A percentile compares a stretch with the other conserved stretches of the same genome.
phyloP scores from a whole-genome alignment of 164 flowering plant species.

The Paratinospora sagittata region DNA sequence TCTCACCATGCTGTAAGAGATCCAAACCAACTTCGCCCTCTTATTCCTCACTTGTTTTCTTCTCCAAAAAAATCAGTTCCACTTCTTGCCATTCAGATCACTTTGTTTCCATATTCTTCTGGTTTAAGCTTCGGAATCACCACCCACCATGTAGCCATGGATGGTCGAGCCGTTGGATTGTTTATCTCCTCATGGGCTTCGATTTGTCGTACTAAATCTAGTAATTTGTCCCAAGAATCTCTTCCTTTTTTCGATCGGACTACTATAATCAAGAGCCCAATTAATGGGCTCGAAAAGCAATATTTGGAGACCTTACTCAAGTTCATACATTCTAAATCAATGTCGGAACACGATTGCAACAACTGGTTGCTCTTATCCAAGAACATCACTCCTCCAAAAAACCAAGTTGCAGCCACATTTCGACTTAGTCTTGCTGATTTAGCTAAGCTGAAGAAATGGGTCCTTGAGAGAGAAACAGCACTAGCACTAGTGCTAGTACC shows the following conservation, averaged over 20 bases:
- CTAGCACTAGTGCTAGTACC: neutral
- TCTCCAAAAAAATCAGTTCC: conserved; percentile 7
- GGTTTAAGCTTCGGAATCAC: conserved; percentile 33
- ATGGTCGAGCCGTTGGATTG: conserved; percentile 21
- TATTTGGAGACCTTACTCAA: neutral
- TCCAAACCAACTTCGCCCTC: conserved; percentile 17
- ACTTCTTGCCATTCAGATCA: conserved; percentile 31
- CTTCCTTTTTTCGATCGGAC: conserved; percentile 21
- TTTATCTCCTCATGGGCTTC: conserved; percentile 45
- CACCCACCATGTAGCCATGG: conserved; percentile 29
- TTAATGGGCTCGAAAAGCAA: neutral
- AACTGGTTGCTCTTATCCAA: neutral
- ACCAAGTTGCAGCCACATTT: neutral
- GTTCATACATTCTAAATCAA: neutral
- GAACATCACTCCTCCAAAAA: neutral
- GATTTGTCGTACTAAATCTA: conserved; percentile 6
- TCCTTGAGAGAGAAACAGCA: neutral
- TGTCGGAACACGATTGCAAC: neutral
- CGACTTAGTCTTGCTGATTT: neutral
- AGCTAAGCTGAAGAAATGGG: neutral
- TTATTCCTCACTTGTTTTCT: conserved; percentile 29
- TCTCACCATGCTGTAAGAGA: conserved; percentile 16
- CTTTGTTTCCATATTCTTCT: conserved; percentile 23
- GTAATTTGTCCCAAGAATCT: neutral
- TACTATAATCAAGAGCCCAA: conserved; percentile 20